Evolutionary conservation across 2,329 filamentous ascomycete species (phyloP).

Genomic region (Fusarium sororula): DNA sequence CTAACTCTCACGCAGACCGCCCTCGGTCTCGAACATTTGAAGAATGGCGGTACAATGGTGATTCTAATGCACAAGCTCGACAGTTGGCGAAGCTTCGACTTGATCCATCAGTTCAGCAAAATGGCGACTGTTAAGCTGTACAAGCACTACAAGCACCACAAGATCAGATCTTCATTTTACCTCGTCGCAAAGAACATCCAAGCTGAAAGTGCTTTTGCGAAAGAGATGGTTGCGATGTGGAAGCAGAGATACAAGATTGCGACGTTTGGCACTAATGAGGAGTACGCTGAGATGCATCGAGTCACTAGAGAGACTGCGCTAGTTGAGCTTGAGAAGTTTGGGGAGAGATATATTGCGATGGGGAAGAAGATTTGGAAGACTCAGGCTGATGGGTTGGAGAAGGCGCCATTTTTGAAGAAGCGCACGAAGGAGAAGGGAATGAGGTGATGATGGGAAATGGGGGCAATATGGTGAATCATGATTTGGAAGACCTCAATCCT

Average conservation of each 20-base stretch:
- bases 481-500: background rate
- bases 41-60: constrained; percentile 59
- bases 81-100: constrained; percentile 46
- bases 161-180: constrained; percentile 61
- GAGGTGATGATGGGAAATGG: background rate
- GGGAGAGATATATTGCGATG: constrained; percentile 1
- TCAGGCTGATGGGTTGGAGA: constrained; percentile 22
- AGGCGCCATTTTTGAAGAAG: constrained; percentile 4
- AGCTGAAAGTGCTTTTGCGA: constrained; percentile 44
- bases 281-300: background rate
- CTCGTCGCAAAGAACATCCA: constrained; percentile 57
- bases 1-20: constrained; percentile 52
- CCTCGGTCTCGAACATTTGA: constrained; percentile 57
- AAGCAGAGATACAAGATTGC: constrained; percentile 50
- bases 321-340: constrained; percentile 14
- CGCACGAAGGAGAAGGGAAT: background rate
- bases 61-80: constrained; percentile 61
- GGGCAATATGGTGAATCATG: background rate
- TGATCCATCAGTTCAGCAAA: constrained; percentile 52
- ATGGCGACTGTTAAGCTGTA: constrained; percentile 52
- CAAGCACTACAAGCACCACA: constrained; percentile 55
- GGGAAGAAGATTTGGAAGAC: constrained; percentile 22
- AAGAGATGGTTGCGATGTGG: constrained; percentile 51
- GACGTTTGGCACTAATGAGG: constrained; percentile 46
- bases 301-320: background rate